Evolutionary conservation across 768 basidiomycete genomes (phyloP).

Genomic region (Kwoniella europaea): DNA sequence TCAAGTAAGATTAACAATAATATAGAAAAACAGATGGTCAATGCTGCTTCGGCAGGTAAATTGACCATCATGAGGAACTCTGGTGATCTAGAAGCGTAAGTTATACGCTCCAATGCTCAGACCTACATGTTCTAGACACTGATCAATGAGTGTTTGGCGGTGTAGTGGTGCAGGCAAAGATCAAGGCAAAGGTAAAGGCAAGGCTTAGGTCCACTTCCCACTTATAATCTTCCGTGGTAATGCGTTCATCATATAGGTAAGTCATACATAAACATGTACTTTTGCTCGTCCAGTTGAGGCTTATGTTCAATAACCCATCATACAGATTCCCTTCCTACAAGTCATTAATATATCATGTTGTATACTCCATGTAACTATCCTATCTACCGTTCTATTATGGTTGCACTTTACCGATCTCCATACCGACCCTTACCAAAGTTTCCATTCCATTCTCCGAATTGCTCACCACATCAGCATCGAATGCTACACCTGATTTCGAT

Average conservation of each 20-base stretch:
- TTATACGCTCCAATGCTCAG: not conserved
- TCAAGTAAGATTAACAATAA: conserved; percentile 89
- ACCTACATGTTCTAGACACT: no score
- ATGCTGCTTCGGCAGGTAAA: conserved; percentile 84
- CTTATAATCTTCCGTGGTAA: not conserved
- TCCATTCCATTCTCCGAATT: conserved; percentile 68
- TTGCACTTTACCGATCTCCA: conserved; percentile 54
- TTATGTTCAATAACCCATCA: no score
- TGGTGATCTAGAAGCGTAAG: conserved; percentile 50
- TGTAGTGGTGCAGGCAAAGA: conserved; percentile 40
- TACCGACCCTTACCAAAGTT: conserved; percentile 69
- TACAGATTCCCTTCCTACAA: not conserved
- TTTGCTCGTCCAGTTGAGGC: no score
- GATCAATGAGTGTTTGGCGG: not conserved
- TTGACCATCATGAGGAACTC: conserved; percentile 82
- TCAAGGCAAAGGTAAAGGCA: conserved; percentile 40
- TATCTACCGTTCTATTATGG: not conserved
- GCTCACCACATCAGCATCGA: conserved; percentile 67
- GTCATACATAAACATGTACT: no score
- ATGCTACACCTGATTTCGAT: conserved; percentile 59
- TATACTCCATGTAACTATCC: not conserved
- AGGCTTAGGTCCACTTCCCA: conserved; percentile 16
- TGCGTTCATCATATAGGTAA: not conserved
- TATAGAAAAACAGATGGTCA: conserved; percentile 88
- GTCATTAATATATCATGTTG: conserved; percentile 22